phyloP scores from a whole-genome alignment of 805 yeast species.

The Scheffersomyces stipitis region DNA sequence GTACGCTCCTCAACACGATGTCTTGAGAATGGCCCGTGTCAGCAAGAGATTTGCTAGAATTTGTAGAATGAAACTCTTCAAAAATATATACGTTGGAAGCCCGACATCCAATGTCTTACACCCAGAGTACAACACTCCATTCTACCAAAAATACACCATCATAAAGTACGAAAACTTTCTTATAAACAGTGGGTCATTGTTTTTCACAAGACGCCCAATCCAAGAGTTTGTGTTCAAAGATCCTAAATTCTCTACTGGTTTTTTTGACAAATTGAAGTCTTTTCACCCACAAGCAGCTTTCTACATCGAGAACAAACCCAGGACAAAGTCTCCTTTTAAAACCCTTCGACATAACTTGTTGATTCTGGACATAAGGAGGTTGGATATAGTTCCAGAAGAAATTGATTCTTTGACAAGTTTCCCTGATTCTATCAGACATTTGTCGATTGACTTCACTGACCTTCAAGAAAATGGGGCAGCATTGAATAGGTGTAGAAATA shows the following conservation, averaged over 20 bases:
- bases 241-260: not conserved
- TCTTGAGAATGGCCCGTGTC: slow-evolving; percentile 1
- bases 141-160: not conserved
- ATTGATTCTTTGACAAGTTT: not conserved
- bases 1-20: slow-evolving; percentile 9
- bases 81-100: slow-evolving; percentile 5
- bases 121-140: not conserved
- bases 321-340: not conserved
- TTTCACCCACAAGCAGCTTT: not conserved
- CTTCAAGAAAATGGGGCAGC: not conserved
- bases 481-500: not conserved
- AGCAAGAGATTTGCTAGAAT: slow-evolving; percentile 3
- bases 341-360: not conserved
- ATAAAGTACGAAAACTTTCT: not conserved
- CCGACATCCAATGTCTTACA: not conserved
- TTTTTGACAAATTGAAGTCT: not conserved
- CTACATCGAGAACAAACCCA: not conserved
- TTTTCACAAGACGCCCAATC: not conserved
- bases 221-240: not conserved
- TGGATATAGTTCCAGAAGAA: not conserved
- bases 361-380: not conserved
- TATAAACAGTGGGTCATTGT: not conserved
- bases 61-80: slow-evolving; percentile 5
- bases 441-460: not conserved
- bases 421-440: not conserved